A percentile compares a stretch with the other conserved stretches of the same genome.
Evolutionary conservation across 371 early-diverging fungal species (phyloP).

Genomic region (Ordospora pajunii): DNA sequence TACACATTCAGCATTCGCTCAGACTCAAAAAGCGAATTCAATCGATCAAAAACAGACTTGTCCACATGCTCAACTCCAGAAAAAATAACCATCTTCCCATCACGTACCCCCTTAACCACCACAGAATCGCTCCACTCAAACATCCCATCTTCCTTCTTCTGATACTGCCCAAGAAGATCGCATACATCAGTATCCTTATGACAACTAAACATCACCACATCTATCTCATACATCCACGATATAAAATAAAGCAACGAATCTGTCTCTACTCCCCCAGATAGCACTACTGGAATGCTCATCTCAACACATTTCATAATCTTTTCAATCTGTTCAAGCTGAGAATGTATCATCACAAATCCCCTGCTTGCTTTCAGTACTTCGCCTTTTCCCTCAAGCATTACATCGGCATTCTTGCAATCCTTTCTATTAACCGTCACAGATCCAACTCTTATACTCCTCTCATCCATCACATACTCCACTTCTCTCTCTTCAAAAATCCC

Average conservation of each 20-base stretch:
- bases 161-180: slow-evolving; percentile 56
- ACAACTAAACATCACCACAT: slow-evolving; percentile 30
- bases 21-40: slow-evolving; percentile 55
- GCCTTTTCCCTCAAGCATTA: not conserved
- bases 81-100: slow-evolving; percentile 36
- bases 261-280: slow-evolving; percentile 36
- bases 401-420: not conserved
- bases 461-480: not conserved
- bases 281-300: slow-evolving; percentile 47
- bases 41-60: slow-evolving; percentile 54
- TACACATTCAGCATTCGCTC: slow-evolving; percentile 35
- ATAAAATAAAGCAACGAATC: slow-evolving; percentile 28
- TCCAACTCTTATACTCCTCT: not conserved
- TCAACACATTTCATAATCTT: slow-evolving; percentile 24
- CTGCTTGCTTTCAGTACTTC: not conserved
- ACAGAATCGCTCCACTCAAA: slow-evolving; percentile 43
- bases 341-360: slow-evolving; percentile 45
- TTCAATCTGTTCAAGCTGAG: slow-evolving; percentile 46
- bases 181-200: slow-evolving; percentile 51
- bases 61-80: slow-evolving; percentile 51
- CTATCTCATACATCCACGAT: slow-evolving; percentile 13
- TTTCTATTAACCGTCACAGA: not conserved
- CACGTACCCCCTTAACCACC: slow-evolving; percentile 22
- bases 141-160: slow-evolving; percentile 19
- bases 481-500: not conserved